Evolutionary conservation across 441 rosid species (phyloP).

Genomic region (Isatis lusitanica): DNA sequence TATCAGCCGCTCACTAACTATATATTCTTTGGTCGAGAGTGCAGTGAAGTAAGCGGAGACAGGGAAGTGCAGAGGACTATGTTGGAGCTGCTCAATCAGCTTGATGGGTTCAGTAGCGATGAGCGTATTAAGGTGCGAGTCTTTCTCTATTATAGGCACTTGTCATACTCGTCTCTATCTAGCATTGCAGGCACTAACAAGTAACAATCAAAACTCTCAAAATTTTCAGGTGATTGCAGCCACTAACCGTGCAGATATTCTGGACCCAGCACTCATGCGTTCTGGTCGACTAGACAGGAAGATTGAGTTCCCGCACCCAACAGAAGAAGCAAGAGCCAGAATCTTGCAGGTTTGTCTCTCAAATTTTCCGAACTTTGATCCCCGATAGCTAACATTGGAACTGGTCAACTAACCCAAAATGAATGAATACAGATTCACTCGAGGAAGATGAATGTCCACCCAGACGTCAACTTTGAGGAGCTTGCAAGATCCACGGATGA

Average conservation of each 20-base stretch:
- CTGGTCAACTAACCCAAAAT: neutral
- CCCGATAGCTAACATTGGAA: neutral
- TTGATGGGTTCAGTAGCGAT: slow-evolving; percentile 96
- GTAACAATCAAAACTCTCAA: neutral
- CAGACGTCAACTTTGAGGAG: slow-evolving; percentile 95
- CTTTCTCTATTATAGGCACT: slow-evolving; percentile 14
- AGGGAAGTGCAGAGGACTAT: slow-evolving; percentile 97
- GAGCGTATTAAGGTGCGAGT: slow-evolving; percentile 76
- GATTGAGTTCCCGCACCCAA: slow-evolving; percentile 98
- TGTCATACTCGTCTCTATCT: neutral
- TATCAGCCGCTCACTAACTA: neutral
- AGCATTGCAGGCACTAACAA: neutral
- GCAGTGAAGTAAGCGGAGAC: slow-evolving; percentile 98
- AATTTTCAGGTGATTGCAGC: slow-evolving; percentile 84
- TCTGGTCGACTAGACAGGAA: slow-evolving; percentile 97
- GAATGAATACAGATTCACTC: slow-evolving; percentile 74
- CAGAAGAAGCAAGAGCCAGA: slow-evolving; percentile 97
- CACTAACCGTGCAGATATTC: slow-evolving; percentile 92
- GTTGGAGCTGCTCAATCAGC: slow-evolving; percentile 95
- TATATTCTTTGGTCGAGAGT: slow-evolving; percentile 26
- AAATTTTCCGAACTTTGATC: neutral
- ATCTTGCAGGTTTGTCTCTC: slow-evolving; percentile 67
- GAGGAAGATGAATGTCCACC: slow-evolving; percentile 95
- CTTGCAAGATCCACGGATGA: slow-evolving; percentile 96
- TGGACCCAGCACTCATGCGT: slow-evolving; percentile 98